phyloP scores from a whole-genome alignment of 331 rosid genomes.

The Quercus lobata region DNA sequence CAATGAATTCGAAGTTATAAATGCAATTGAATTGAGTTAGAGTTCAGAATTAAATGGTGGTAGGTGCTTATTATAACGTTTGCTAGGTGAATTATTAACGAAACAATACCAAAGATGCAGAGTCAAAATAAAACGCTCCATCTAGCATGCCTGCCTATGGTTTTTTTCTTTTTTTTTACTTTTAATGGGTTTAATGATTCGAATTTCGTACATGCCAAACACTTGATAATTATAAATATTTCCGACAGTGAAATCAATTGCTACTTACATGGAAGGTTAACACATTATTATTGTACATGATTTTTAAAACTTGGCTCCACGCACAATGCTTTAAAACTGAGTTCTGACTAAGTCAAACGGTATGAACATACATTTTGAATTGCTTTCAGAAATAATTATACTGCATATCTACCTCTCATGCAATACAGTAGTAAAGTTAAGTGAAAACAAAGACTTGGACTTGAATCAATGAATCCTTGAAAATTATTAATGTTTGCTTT shows the following conservation, averaged over 20 bases:
- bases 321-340: no score
- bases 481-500: background rate
- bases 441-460: background rate
- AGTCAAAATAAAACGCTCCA: no score
- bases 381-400: background rate
- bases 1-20: background rate
- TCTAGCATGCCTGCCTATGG: no score
- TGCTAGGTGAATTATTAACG: constrained; percentile 23
- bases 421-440: no score
- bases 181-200: no score
- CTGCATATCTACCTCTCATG: no score
- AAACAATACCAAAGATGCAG: constrained; percentile 13
- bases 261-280: background rate
- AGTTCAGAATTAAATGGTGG: constrained; percentile 12
- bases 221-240: background rate
- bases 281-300: background rate
- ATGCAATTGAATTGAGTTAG: background rate
- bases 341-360: background rate
- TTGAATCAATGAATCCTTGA: background rate
- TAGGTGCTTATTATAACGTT: constrained; percentile 23
- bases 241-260: background rate
- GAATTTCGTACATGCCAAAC: no score
- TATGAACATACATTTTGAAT: background rate
- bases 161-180: no score
- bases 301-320: no score